A percentile compares a stretch with the other conserved stretches of the same genome.
Conservation (phyloP, 169 alveolate genomes). For the Fabrea salina region DNA sequence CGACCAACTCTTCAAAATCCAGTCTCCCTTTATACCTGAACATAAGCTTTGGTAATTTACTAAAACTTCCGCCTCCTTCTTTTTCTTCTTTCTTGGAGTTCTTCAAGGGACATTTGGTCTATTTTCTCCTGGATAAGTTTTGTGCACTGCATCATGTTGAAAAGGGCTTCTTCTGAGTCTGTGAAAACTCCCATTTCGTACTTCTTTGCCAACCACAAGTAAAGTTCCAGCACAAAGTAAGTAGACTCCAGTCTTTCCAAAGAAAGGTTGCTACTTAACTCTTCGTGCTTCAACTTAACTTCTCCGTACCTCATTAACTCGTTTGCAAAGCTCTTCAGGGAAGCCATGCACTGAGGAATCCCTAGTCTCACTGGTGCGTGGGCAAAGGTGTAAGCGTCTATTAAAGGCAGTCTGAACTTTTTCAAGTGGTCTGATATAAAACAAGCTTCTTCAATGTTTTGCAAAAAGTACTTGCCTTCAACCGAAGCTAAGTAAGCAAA, state of each 20-base stretch:
- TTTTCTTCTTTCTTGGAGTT: too few species aligned
- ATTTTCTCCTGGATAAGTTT: too few species aligned
- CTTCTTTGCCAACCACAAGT: constrained; percentile 46
- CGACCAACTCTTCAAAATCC: background rate
- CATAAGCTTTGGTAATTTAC: constrained; percentile 4
- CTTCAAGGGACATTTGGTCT: too few species aligned
- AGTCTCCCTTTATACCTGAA: background rate
- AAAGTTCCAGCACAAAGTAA: constrained; percentile 36
- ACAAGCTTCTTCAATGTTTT: constrained; percentile 23
- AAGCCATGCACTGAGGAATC: background rate
- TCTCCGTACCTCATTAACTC: background rate
- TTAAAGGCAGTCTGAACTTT: background rate
- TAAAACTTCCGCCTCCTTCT: too few species aligned
- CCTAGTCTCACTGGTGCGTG: constrained; percentile 23
- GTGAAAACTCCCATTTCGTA: constrained; percentile 27
- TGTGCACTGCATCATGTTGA: too few species aligned
- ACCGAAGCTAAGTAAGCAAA: constrained; percentile 29
- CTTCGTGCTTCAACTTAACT: constrained; percentile 2
- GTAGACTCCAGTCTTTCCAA: constrained; percentile 26
- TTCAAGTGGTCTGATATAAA: constrained; percentile 14
- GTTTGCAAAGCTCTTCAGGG: background rate
- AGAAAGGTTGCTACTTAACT: background rate
- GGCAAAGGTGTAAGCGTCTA: background rate
- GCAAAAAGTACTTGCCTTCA: constrained; percentile 33
- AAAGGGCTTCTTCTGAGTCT: constrained; percentile 25